A percentile compares a stretch with the other conserved stretches of the same genome.
Conservation (phyloP, 2,329 filamentous ascomycete genomes). For the Zymoseptoria brevis region DNA sequence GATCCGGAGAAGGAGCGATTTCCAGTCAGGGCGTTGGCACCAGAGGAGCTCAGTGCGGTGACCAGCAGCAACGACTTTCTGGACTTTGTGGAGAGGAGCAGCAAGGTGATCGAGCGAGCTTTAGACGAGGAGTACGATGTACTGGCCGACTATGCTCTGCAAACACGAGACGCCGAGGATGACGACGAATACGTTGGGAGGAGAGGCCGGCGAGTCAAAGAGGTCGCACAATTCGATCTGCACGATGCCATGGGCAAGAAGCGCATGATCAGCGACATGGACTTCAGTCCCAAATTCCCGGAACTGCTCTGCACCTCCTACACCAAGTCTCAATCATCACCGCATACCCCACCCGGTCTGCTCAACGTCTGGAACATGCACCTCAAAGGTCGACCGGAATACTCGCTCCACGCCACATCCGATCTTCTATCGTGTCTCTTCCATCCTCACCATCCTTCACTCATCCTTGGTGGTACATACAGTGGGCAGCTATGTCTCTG, state of each 20-base stretch:
- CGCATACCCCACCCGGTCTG: slow-evolving; percentile 84
- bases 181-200: slow-evolving; percentile 66
- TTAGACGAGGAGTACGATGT: slow-evolving; percentile 95
- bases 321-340: slow-evolving; percentile 61
- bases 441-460: slow-evolving; percentile 94
- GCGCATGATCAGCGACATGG: slow-evolving; percentile 94
- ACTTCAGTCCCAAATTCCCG: slow-evolving; percentile 86
- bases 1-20: slow-evolving; percentile 48
- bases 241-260: slow-evolving; percentile 88
- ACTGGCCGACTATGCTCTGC: slow-evolving; percentile 83
- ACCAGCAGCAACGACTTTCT: slow-evolving; percentile 88
- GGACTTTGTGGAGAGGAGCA: slow-evolving; percentile 90
- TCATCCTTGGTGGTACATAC: slow-evolving; percentile 93
- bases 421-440: slow-evolving; percentile 94
- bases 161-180: slow-evolving; percentile 65
- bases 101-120: slow-evolving; percentile 92
- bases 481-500: slow-evolving; percentile 93
- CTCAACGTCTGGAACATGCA: slow-evolving; percentile 97
- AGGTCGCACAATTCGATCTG: slow-evolving; percentile 78
- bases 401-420: slow-evolving; percentile 91
- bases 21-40: slow-evolving; percentile 68
- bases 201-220: slow-evolving; percentile 68
- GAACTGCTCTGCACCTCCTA: slow-evolving; percentile 91
- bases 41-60: slow-evolving; percentile 82
- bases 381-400: slow-evolving; percentile 88